A percentile compares a stretch with the other conserved stretches of the same genome.
phyloP scores from a whole-genome alignment of 78 protist genomes.

The Pigoraptor vietnamica region DNA sequence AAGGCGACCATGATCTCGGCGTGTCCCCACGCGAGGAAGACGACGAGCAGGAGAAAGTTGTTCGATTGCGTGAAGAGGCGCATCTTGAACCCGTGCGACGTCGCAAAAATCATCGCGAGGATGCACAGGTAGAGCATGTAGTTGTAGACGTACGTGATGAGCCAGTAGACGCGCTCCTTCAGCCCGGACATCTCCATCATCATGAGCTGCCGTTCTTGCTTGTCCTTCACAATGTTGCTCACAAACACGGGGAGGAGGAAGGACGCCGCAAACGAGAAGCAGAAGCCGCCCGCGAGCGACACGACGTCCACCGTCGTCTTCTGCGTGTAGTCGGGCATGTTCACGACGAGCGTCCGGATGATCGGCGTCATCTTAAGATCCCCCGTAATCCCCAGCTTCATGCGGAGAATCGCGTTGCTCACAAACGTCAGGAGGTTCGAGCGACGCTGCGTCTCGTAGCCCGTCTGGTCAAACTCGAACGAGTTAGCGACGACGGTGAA shows the following conservation, averaged over 20 bases:
- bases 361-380: too few species aligned
- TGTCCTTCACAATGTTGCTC: background rate
- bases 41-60: background rate
- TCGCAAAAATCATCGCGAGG: background rate
- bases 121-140: background rate
- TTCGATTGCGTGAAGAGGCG: background rate
- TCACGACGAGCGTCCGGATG: too few species aligned
- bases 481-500: too few species aligned
- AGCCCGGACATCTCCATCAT: background rate
- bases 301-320: too few species aligned
- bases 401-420: too few species aligned
- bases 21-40: background rate
- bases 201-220: background rate
- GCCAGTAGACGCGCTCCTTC: background rate
- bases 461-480: too few species aligned
- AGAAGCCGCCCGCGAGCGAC: too few species aligned
- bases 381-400: too few species aligned
- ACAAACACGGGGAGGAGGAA: background rate
- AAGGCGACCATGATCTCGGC: background rate
- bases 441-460: too few species aligned
- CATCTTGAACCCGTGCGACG: background rate
- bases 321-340: too few species aligned
- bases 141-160: background rate
- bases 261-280: too few species aligned
- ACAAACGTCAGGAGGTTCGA: too few species aligned